phyloP scores from a whole-genome alignment of 306 rosid genomes.

The Cyclanthera cordifolia region DNA sequence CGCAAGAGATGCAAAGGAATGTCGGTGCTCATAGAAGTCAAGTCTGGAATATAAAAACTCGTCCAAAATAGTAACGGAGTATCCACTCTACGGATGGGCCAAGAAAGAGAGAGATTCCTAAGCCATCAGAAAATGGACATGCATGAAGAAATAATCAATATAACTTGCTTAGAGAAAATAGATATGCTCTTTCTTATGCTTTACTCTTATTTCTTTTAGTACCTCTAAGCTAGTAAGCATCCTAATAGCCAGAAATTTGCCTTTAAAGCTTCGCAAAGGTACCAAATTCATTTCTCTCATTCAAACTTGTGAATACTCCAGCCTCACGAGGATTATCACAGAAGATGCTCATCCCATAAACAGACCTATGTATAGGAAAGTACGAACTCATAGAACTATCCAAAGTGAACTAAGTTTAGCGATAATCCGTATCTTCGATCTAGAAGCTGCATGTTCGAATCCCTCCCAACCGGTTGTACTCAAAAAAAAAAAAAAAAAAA shows the following conservation, averaged over 20 bases:
- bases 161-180: conserved; percentile 11
- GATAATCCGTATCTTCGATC: no score
- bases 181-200: not conserved
- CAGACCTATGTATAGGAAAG: not conserved
- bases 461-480: no score
- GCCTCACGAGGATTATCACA: not conserved
- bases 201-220: not conserved
- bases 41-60: no score
- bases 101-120: conserved; percentile 30
- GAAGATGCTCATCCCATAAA: not conserved
- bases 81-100: not conserved
- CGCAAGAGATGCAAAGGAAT: no score
- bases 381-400: not conserved
- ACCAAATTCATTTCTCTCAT: not conserved
- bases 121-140: conserved; percentile 8
- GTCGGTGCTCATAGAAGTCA: no score
- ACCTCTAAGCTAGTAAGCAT: not conserved
- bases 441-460: no score
- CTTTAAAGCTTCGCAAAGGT: not conserved
- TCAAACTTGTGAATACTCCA: not conserved
- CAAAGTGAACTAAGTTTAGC: no score
- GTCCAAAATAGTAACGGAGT: not conserved
- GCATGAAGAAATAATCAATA: conserved; percentile 11
- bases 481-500: no score
- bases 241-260: not conserved